Conservation (phyloP, 2,329 filamentous ascomycete species). For the Paracorniculantispora psalliotae region DNA sequence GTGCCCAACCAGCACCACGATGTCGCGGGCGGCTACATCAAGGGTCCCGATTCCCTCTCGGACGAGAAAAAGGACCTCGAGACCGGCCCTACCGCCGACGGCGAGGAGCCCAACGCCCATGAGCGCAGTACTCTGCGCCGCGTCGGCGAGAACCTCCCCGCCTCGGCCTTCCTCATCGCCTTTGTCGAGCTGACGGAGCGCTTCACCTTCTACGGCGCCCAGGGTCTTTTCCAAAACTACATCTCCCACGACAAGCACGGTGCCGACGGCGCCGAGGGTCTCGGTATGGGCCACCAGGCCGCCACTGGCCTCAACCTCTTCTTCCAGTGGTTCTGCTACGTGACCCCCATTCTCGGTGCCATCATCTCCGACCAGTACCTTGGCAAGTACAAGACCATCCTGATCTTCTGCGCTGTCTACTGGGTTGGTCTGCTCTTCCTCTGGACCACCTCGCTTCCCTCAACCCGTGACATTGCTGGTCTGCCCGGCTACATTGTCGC, state of each 20-base stretch:
- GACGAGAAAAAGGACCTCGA: constrained; percentile 18
- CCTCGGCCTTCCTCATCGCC: constrained; percentile 52
- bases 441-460: constrained; percentile 44
- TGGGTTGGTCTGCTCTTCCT: constrained; percentile 51
- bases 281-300: constrained; percentile 50
- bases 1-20: constrained; percentile 17
- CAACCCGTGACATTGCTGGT: constrained; percentile 33
- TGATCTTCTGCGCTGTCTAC: constrained; percentile 53
- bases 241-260: constrained; percentile 34
- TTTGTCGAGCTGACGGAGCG: constrained; percentile 52
- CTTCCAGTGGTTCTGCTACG: constrained; percentile 49
- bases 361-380: constrained; percentile 54
- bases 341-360: constrained; percentile 43
- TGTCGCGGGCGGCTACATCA: constrained; percentile 17
- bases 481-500: constrained; percentile 48
- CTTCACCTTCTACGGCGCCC: constrained; percentile 54
- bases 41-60: neutral
- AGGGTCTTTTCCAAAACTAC: constrained; percentile 53
- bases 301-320: constrained; percentile 51
- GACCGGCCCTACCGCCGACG: constrained; percentile 32
- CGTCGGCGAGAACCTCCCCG: constrained; percentile 49
- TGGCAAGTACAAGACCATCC: constrained; percentile 58
- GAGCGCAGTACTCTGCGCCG: constrained; percentile 47
- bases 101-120: constrained; percentile 47
- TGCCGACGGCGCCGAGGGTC: constrained; percentile 40